Evolutionary conservation across 2,329 filamentous ascomycete species (phyloP), one percentile per base, ranked within the genome.

Genomic region (Botrytis medusae): DNA sequence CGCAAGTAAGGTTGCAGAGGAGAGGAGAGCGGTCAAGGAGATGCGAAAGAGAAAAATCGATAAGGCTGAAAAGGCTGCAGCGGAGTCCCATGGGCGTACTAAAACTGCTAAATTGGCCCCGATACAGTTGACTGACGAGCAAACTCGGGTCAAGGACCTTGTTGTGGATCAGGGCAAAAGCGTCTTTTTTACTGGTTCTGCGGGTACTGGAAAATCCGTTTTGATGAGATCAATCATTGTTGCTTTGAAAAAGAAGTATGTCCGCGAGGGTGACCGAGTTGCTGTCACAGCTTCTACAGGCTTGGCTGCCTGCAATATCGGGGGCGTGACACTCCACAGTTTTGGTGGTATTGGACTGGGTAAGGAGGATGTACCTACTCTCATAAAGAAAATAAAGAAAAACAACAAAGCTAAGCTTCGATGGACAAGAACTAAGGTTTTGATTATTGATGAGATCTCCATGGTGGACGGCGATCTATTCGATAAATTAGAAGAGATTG

Each of bases 401-500:
- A 98, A 98, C 77, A 87, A 88, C 29, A 98, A 98, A 81, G 94
- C 94, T 34, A 95, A 93, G 81, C 92, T 90, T 76, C 89, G 95
- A 59, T 99, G 97, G 97, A 84, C 97, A 76, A 89, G 90, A 73
- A 97, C 94, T 0, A 97, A 95, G 80, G 90, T 94, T 20, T 87
- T 99, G 37, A 87, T 99, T 77, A 89, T 99, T 78, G 96, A 99
- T 82, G 96, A 99, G 81, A 91, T 99, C 5, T 98, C 96, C 20
- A 99, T 99, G 97, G 95, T 99, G 7, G 96, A 99, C 79, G 96
- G 94, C 1, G 95, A 98, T 48, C 86, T 99, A 0, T 99, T 98
- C 77, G 96, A 99, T 84, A 99, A 99, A 82, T 87, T 99, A 29
- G 94, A 97, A 75, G 89, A 92, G 74, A 92, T 99, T 77, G 95